Conservation (phyloP, 2,329 filamentous ascomycete species). For the Westerdykella ornata region DNA sequence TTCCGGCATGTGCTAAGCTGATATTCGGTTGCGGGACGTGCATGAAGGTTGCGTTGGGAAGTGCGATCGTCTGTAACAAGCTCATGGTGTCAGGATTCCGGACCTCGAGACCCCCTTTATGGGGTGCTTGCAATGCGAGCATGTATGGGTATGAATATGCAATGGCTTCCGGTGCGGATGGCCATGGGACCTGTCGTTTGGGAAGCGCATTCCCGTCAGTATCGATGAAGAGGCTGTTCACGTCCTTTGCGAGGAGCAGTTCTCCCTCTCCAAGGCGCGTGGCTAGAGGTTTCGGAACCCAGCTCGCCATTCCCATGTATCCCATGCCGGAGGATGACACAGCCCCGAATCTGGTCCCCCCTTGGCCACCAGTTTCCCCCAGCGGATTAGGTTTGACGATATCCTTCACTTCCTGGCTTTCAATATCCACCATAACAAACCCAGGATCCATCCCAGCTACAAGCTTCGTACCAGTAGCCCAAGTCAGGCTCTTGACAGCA, state of each 20-base stretch:
- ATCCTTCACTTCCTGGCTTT: slow-evolving; percentile 66
- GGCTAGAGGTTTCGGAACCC: slow-evolving; percentile 83
- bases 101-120: slow-evolving; percentile 81
- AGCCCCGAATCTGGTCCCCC: slow-evolving; percentile 71
- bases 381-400: slow-evolving; percentile 71
- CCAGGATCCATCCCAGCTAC: slow-evolving; percentile 87
- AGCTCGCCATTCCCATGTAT: slow-evolving; percentile 90
- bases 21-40: slow-evolving; percentile 90
- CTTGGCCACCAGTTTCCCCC: slow-evolving; percentile 57
- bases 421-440: slow-evolving; percentile 82
- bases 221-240: slow-evolving; percentile 89
- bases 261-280: slow-evolving; percentile 75
- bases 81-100: slow-evolving; percentile 87
- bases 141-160: slow-evolving; percentile 98
- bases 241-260: slow-evolving; percentile 91
- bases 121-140: slow-evolving; percentile 72
- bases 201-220: slow-evolving; percentile 73
- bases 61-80: slow-evolving; percentile 74
- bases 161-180: slow-evolving; percentile 76
- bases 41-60: slow-evolving; percentile 75
- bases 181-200: slow-evolving; percentile 88
- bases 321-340: slow-evolving; percentile 85
- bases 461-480: slow-evolving; percentile 80
- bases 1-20: slow-evolving; percentile 90
- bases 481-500: slow-evolving; percentile 80